These are phyloP conservation scores for Aspergillus phoenicis DNA, from an alignment of 2,329 filamentous ascomycete species.

Conservation along the genomic window DNA sequence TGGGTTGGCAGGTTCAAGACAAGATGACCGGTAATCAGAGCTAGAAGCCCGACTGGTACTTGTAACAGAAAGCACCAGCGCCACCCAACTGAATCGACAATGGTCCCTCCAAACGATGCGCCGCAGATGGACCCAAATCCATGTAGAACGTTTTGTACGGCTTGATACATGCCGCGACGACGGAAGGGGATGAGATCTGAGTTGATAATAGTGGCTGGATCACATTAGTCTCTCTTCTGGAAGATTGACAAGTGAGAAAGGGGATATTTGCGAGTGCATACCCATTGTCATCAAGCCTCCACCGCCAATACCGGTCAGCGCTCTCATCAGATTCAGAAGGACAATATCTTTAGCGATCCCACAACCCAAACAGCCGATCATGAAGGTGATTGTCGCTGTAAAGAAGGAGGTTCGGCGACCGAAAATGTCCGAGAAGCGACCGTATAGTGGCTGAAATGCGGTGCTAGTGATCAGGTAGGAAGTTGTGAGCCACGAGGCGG, in stretches of 20 bases:
- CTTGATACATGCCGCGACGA: constrained; percentile 72
- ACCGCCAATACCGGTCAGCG: constrained; percentile 71
- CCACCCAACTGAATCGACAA: constrained; percentile 50
- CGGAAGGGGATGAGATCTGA: constrained; percentile 75
- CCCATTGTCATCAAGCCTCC: constrained; percentile 70
- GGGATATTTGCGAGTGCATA: constrained; percentile 14
- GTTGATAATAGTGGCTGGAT: constrained; percentile 65
- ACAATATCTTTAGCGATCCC: constrained; percentile 66
- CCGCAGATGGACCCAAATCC: constrained; percentile 65
- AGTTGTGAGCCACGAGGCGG: constrained; percentile 56
- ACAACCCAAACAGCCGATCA: constrained; percentile 69
- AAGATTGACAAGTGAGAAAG: background rate
- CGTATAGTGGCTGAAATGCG: constrained; percentile 72
- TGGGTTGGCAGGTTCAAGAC: constrained; percentile 54
- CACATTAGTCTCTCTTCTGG: background rate
- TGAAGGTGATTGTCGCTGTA: constrained; percentile 63
- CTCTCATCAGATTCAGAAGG: constrained; percentile 71
- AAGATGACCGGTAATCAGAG: constrained; percentile 56
- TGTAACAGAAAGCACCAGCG: constrained; percentile 62
- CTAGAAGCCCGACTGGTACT: constrained; percentile 61
- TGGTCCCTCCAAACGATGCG: constrained; percentile 48
- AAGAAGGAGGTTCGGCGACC: constrained; percentile 65
- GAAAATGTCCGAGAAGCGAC: constrained; percentile 71
- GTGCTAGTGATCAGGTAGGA: constrained; percentile 67
- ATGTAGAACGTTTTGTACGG: constrained; percentile 61